A percentile compares a stretch with the other conserved stretches of the same genome.
Conservation (phyloP, 495 filamentous ascomycete genomes). For the Aspergillus incahuasiensis region DNA sequence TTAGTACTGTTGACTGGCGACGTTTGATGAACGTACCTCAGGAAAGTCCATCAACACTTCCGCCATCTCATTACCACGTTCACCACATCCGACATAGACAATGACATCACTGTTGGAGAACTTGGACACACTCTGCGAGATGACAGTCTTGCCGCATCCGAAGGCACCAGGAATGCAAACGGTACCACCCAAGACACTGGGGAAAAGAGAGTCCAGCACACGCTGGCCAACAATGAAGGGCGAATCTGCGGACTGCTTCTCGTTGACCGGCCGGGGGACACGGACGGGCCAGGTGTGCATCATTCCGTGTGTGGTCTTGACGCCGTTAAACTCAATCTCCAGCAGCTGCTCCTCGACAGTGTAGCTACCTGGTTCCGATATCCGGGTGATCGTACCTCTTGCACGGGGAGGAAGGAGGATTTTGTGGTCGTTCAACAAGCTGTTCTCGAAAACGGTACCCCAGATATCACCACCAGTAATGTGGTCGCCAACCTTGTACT, state of each 20-base stretch:
- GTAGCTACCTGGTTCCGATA: constrained; percentile 84
- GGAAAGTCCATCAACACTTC: constrained; percentile 99
- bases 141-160: constrained; percentile 99
- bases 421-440: constrained; percentile 88
- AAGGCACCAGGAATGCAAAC: constrained; percentile 98
- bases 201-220: constrained; percentile 96
- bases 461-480: constrained; percentile 95
- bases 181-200: constrained; percentile 93
- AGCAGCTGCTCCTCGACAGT: constrained; percentile 92
- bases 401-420: constrained; percentile 91
- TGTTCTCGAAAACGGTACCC: constrained; percentile 94
- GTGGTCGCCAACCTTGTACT: constrained; percentile 89
- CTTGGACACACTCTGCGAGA: constrained; percentile 95
- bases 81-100: constrained; percentile 96
- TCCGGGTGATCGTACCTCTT: constrained; percentile 83
- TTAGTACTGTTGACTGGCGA: neutral
- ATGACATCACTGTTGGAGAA: constrained; percentile 99
- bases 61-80: constrained; percentile 99
- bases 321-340: constrained; percentile 94
- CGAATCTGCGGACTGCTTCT: constrained; percentile 80
- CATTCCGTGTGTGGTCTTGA: constrained; percentile 88
- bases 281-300: constrained; percentile 99
- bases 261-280: constrained; percentile 82
- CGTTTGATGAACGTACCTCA: constrained; percentile 46
- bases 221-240: constrained; percentile 96